phyloP scores from a whole-genome alignment of 2,329 filamentous ascomycete genomes.

The Ophiostoma triangulosporum region DNA sequence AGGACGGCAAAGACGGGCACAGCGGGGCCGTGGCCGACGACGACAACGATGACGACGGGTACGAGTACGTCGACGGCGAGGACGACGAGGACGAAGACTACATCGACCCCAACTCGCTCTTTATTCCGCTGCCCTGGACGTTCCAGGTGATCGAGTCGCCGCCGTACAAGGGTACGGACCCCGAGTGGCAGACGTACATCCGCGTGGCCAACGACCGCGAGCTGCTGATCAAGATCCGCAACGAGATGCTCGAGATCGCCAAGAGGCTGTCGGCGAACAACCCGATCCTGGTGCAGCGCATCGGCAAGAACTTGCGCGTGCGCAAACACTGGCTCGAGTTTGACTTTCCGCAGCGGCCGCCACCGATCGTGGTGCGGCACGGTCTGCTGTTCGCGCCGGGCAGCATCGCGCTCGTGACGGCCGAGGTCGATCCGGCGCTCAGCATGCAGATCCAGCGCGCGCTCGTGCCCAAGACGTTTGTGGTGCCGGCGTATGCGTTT shows the following conservation, averaged over 20 bases:
- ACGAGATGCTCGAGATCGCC: conserved; percentile 30
- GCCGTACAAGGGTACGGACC: conserved; percentile 42
- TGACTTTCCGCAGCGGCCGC: conserved; percentile 43
- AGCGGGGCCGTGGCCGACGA: conserved; percentile 1
- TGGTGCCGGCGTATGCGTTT: conserved; percentile 39
- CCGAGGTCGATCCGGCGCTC: conserved; percentile 12
- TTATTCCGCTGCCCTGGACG: conserved; percentile 50
- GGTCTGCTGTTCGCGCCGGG: conserved; percentile 22
- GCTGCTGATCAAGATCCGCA: conserved; percentile 32
- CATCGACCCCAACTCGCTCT: conserved; percentile 24
- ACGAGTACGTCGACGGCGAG: neutral
- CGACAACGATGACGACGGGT: conserved; percentile 6
- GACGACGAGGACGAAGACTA: neutral
- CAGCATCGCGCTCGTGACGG: conserved; percentile 8
- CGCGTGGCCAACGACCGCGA: conserved; percentile 41
- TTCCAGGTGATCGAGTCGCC: conserved; percentile 32
- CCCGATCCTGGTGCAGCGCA: conserved; percentile 27
- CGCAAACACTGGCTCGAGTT: conserved; percentile 46
- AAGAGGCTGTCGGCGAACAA: conserved; percentile 28
- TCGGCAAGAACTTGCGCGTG: conserved; percentile 35
- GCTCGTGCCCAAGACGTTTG: conserved; percentile 40
- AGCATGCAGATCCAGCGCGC: conserved; percentile 30
- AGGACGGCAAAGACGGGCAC: neutral
- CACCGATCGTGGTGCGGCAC: conserved; percentile 43
- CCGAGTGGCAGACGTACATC: conserved; percentile 50